Conservation (phyloP, 108 stramenopile species). For the Skeletonema menzelii region DNA sequence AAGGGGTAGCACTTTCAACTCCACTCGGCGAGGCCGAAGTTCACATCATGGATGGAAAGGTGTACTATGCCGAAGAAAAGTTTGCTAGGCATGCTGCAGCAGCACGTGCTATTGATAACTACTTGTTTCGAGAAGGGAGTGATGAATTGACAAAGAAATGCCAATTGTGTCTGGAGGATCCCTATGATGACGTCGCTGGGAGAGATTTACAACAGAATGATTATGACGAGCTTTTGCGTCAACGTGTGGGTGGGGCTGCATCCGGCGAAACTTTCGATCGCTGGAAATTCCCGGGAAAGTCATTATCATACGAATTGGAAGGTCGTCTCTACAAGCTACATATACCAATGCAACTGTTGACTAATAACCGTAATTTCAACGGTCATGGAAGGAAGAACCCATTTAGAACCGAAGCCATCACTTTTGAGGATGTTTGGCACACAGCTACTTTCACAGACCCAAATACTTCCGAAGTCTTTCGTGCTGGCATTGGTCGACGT, state of each 20-base stretch:
- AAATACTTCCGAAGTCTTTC: slow-evolving; percentile 24
- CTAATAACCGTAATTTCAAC: not conserved
- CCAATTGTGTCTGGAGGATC: slow-evolving; percentile 28
- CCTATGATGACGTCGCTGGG: not conserved
- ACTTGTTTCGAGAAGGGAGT: slow-evolving; percentile 11
- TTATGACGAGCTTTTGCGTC: slow-evolving; percentile 1
- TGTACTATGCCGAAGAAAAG: slow-evolving; percentile 4
- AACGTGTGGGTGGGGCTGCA: not conserved
- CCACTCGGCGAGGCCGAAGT: slow-evolving; percentile 5
- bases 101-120: slow-evolving; percentile 40
- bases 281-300: not conserved
- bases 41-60: slow-evolving; percentile 19
- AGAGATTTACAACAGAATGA: not conserved
- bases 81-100: slow-evolving; percentile 35
- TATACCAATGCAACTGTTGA: slow-evolving; percentile 2
- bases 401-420: not conserved
- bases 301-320: not conserved
- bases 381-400: not conserved
- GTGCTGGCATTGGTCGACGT: slow-evolving; percentile 21
- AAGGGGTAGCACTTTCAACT: not conserved
- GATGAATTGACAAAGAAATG: not conserved
- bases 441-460: slow-evolving; percentile 31
- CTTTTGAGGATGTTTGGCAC: slow-evolving; percentile 8
- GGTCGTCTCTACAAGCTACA: not conserved
- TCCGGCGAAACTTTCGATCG: not conserved